Evolutionary conservation across 129 eudicot species (phyloP).

Genomic region (Saussurea involucrata): DNA sequence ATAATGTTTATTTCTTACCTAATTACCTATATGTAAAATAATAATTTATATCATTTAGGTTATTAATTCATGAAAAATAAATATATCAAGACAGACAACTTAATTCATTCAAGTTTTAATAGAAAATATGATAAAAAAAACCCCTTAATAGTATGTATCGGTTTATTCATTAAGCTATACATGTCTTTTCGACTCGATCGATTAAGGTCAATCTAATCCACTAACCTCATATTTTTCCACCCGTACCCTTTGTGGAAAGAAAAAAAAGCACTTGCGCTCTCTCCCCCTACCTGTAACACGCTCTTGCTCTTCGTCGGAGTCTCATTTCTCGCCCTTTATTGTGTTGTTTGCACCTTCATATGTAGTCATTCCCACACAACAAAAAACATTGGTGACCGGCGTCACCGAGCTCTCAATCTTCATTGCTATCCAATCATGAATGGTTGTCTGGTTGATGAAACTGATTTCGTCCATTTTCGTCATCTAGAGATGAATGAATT

Average conservation of each 20-base stretch:
- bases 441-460: conserved; percentile 54
- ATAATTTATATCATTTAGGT: too few species aligned
- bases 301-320: too few species aligned
- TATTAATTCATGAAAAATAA: too few species aligned
- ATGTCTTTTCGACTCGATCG: background rate
- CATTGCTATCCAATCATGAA: conserved; percentile 24
- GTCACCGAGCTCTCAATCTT: conserved; percentile 7
- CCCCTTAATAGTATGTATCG: background rate
- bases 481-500: conserved; percentile 32
- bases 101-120: too few species aligned
- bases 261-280: too few species aligned
- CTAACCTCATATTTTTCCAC: background rate
- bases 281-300: too few species aligned
- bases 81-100: too few species aligned
- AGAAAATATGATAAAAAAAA: too few species aligned
- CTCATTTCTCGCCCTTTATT: too few species aligned
- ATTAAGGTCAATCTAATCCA: background rate
- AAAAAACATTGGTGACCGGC: conserved; percentile 7
- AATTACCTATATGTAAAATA: too few species aligned
- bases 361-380: conserved; percentile 15
- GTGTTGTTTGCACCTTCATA: too few species aligned
- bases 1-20: too few species aligned
- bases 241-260: background rate
- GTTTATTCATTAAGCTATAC: background rate
- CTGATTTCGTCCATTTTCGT: conserved; percentile 44